phyloP scores from a whole-genome alignment of 768 basidiomycete species.

The Suillus placidus region DNA sequence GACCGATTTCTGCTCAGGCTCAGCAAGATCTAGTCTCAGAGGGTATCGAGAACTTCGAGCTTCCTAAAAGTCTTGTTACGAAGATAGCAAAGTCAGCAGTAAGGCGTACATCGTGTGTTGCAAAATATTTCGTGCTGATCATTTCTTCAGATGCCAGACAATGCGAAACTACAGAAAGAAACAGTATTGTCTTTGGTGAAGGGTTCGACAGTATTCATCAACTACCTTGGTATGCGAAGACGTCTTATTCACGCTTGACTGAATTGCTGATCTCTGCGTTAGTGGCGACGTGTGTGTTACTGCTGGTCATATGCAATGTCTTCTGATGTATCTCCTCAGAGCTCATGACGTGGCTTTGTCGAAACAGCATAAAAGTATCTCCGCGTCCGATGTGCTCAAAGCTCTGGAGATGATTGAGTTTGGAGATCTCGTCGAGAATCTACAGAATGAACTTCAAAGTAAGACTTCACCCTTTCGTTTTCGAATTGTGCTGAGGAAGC shows the following conservation, averaged over 20 bases:
- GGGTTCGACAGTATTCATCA: constrained; percentile 93
- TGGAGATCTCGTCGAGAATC: constrained; percentile 62
- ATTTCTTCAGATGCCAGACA: constrained; percentile 69
- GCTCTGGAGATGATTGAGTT: constrained; percentile 82
- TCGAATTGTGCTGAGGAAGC: background rate
- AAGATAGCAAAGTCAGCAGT: constrained; percentile 87
- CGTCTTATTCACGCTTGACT: background rate
- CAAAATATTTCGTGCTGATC: background rate
- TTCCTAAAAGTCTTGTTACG: constrained; percentile 81
- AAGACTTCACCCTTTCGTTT: constrained; percentile 22
- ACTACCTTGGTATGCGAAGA: constrained; percentile 72
- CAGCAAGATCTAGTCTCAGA: constrained; percentile 82
- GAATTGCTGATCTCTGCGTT: constrained; percentile 11
- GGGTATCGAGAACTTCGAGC: constrained; percentile 87
- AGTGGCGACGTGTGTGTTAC: constrained; percentile 49
- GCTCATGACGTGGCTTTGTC: constrained; percentile 87
- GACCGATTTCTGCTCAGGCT: constrained; percentile 66
- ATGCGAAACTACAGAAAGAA: constrained; percentile 88
- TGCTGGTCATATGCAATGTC: background rate
- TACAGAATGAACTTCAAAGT: constrained; percentile 71
- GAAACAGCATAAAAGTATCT: constrained; percentile 86
- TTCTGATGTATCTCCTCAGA: constrained; percentile 40
- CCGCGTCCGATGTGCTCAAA: constrained; percentile 87
- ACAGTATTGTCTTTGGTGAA: constrained; percentile 83
- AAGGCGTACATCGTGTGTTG: constrained; percentile 23